Percentiles rank a stretch among this genome's conserved stretches.
These are phyloP conservation scores for Prunus fruticosa DNA, from an alignment of 306 rosid genomes.

Conservation along the genomic window DNA sequence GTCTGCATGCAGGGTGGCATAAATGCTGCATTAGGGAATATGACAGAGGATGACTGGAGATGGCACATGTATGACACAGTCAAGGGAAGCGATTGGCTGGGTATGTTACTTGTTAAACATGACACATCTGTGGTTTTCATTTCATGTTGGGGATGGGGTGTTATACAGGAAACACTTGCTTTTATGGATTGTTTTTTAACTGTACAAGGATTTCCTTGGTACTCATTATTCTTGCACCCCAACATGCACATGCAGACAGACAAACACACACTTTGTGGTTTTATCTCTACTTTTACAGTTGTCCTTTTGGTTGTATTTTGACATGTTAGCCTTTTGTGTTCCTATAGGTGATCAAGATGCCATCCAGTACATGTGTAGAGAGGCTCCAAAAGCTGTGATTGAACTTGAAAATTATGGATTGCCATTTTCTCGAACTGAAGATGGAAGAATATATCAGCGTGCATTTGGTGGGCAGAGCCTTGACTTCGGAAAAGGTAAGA, in stretches of 20 bases:
- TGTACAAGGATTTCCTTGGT: neutral
- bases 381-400: conserved; percentile 93
- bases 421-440: conserved; percentile 87
- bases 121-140: neutral
- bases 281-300: neutral
- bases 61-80: conserved; percentile 99
- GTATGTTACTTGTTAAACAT: conserved; percentile 29
- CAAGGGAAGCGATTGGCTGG: conserved; percentile 97
- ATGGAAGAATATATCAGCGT: conserved; percentile 87
- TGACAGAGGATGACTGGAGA: conserved; percentile 97
- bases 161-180: neutral
- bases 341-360: conserved; percentile 92
- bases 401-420: conserved; percentile 90
- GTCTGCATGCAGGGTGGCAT: conserved; percentile 73
- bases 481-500: conserved; percentile 80
- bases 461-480: conserved; percentile 99
- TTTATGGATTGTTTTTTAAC: neutral
- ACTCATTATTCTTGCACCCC: neutral
- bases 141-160: neutral
- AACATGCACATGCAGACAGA: neutral
- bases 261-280: neutral
- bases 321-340: conserved; percentile 22
- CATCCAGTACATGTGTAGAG: conserved; percentile 93
- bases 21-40: conserved; percentile 90
- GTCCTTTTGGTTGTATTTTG: conserved; percentile 7